A percentile compares a stretch with the other conserved stretches of the same genome.
phyloP scores from a whole-genome alignment of 2,329 filamentous ascomycete genomes.

The Arthroderma uncinatum region DNA sequence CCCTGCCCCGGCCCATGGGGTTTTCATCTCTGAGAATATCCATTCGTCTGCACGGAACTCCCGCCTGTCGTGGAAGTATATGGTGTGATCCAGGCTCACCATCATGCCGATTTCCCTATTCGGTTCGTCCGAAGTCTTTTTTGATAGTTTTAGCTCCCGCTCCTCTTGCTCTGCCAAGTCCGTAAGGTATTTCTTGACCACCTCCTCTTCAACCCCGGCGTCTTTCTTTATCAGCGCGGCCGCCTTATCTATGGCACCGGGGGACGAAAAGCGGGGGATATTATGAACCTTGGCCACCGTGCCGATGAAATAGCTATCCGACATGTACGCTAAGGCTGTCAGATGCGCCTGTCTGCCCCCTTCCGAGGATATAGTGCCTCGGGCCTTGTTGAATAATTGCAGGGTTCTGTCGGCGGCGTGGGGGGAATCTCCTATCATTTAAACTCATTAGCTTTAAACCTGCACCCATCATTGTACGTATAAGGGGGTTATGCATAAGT shows the following conservation, averaged over 20 bases:
- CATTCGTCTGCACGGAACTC: constrained; percentile 41
- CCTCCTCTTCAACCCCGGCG: constrained; percentile 33
- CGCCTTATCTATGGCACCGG: constrained; percentile 32
- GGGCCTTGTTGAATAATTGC: constrained; percentile 41
- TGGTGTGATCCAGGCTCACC: constrained; percentile 42
- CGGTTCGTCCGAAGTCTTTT: constrained; percentile 15
- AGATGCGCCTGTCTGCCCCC: constrained; percentile 74
- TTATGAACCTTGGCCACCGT: constrained; percentile 72
- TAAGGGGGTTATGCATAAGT: neutral
- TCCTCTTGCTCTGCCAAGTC: constrained; percentile 35
- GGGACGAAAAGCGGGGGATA: constrained; percentile 60
- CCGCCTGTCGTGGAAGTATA: constrained; percentile 42
- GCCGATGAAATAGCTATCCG: constrained; percentile 85
- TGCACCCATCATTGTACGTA: neutral
- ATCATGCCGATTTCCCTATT: constrained; percentile 39
- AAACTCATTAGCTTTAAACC: neutral
- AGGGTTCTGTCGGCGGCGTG: constrained; percentile 56
- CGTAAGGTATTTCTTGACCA: constrained; percentile 30
- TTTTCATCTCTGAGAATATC: constrained; percentile 41
- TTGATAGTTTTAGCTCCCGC: constrained; percentile 22
- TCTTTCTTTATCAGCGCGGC: constrained; percentile 34
- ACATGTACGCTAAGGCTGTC: constrained; percentile 83
- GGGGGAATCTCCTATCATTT: constrained; percentile 26
- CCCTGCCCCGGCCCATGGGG: constrained; percentile 42
- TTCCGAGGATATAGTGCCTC: constrained; percentile 57